Evolutionary conservation across 1,139 yeast genomes (phyloP).

Genomic region (Yamadazyma friedrichii): DNA sequence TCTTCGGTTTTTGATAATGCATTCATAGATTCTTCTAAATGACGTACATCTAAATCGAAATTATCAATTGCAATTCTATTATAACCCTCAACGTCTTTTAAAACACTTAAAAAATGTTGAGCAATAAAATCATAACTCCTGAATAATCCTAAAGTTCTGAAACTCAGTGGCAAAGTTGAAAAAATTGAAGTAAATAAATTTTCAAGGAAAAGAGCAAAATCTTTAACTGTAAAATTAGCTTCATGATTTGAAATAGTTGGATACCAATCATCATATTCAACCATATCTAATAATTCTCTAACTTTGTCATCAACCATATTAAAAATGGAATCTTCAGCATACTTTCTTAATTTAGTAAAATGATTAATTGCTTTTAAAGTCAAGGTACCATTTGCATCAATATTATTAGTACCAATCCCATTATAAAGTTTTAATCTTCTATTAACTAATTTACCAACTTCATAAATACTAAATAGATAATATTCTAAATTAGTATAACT

Average conservation of each 20-base stretch:
- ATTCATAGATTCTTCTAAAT: slow-evolving; percentile 42
- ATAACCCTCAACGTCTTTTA: slow-evolving; percentile 48
- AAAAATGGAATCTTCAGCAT: slow-evolving; percentile 80
- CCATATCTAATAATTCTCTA: slow-evolving; percentile 76
- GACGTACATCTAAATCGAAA: slow-evolving; percentile 42
- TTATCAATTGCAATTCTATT: slow-evolving; percentile 42
- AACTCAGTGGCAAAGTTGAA: slow-evolving; percentile 73
- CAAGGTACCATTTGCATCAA: slow-evolving; percentile 38
- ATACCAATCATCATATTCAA: slow-evolving; percentile 80
- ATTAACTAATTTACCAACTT: slow-evolving; percentile 50
- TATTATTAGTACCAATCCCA: slow-evolving; percentile 45
- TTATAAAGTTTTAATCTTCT: slow-evolving; percentile 51
- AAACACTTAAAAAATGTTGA: slow-evolving; percentile 60
- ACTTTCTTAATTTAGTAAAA: slow-evolving; percentile 63
- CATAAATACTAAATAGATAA: slow-evolving; percentile 63
- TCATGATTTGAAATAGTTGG: slow-evolving; percentile 47
- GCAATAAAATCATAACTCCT: slow-evolving; percentile 87
- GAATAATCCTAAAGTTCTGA: slow-evolving; percentile 75
- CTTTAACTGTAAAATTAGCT: slow-evolving; percentile 76
- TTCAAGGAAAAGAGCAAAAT: slow-evolving; percentile 84
- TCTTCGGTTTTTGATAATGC: slow-evolving; percentile 13
- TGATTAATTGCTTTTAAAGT: slow-evolving; percentile 43
- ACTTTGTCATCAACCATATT: slow-evolving; percentile 78
- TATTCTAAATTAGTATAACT: slow-evolving; percentile 85
- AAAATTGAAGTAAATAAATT: slow-evolving; percentile 88